phyloP scores from a whole-genome alignment of 2,329 filamentous ascomycete species.

The Fusarium nematophilum region DNA sequence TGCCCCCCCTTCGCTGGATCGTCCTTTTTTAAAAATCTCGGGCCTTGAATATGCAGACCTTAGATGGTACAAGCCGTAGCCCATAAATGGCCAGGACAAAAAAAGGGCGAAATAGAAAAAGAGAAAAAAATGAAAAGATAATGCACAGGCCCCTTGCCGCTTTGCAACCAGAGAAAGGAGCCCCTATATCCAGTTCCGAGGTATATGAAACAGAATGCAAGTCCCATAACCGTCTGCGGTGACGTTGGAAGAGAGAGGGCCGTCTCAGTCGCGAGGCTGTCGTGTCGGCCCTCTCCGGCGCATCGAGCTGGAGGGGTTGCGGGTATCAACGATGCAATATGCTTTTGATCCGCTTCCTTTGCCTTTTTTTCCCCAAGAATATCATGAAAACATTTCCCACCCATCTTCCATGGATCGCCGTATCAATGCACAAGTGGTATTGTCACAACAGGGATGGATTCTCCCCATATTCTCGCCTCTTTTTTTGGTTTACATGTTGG shows the following conservation, averaged over 20 bases:
- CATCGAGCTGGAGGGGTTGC: constrained; percentile 41
- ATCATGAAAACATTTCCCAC: constrained; percentile 43
- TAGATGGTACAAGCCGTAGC: constrained; percentile 16
- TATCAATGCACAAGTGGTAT: constrained; percentile 44
- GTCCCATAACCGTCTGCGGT: constrained; percentile 39
- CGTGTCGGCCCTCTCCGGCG: constrained; percentile 14
- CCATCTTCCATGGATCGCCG: constrained; percentile 44
- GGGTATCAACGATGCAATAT: constrained; percentile 49
- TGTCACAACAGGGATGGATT: constrained; percentile 41
- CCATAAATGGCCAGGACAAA: constrained; percentile 10
- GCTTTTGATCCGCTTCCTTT: constrained; percentile 46
- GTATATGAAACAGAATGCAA: constrained; percentile 44
- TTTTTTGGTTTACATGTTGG: constrained; percentile 48
- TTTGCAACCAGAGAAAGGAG: constrained; percentile 22
- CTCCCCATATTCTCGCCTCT: constrained; percentile 25
- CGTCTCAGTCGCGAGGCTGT: constrained; percentile 25
- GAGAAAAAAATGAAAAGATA: constrained; percentile 24
- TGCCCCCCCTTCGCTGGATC: constrained; percentile 6
- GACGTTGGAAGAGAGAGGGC: constrained; percentile 25
- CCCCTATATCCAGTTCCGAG: constrained; percentile 32
- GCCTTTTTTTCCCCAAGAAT: constrained; percentile 46
- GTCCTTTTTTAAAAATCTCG: constrained; percentile 12
- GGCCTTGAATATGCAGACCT: constrained; percentile 14
- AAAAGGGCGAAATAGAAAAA: constrained; percentile 14
- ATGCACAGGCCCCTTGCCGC: constrained; percentile 24